Base-by-base conservation (phyloP, 805 yeast genomes). In the Lachancea nothofagi region DNA sequence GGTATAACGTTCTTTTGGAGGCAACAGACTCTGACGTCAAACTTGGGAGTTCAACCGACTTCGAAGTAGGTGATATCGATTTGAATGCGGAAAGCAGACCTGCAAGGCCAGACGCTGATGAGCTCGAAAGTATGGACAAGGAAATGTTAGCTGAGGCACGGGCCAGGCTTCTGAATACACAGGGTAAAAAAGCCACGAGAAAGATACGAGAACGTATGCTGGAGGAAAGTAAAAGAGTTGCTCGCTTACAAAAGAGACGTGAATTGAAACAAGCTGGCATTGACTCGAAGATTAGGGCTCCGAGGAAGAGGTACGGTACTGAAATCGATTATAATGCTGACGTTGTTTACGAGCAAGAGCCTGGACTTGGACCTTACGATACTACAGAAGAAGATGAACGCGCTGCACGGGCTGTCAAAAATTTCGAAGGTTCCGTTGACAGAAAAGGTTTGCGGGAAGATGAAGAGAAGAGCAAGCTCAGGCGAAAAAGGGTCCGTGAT, bases 101-200 rank as follows among this genome's bases (percentile, higher is more conserved):
- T 2, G 90, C 96, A 0, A 70, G 75, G 44, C 95, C 95, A 0
- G 95, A 87, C 62, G 76, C 78, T 2, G 79, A 75, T 10, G 84
- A 80, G 20, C 66, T 87, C 70, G 89, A 80, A 42, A 96, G 87
- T 30, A 96, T 86, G 43, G 96, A 90, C 53, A 66, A 74, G 41
- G 97, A 90, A 58, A 87, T 89, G 96, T 61, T 89, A 6, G 77
- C 86, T n/a, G 98, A 93, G 57, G 98, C 98, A 1, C 74, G 82
- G 34, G 95, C 96, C 1, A 74, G 98, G 50, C 66, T 90, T 47
- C 85, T 95, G 9, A 89, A 87, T 52, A 88, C 97, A 0, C 87
- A 83, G 58, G 98, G 97, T 44, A 88, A 89, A 50, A 90, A 90
- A 61, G 96, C 97, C 0, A 85, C 89, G 43, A 65, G 97, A 43